Evolutionary conservation across 306 rosid species (phyloP).

Genomic region (Inga oerstediana): DNA sequence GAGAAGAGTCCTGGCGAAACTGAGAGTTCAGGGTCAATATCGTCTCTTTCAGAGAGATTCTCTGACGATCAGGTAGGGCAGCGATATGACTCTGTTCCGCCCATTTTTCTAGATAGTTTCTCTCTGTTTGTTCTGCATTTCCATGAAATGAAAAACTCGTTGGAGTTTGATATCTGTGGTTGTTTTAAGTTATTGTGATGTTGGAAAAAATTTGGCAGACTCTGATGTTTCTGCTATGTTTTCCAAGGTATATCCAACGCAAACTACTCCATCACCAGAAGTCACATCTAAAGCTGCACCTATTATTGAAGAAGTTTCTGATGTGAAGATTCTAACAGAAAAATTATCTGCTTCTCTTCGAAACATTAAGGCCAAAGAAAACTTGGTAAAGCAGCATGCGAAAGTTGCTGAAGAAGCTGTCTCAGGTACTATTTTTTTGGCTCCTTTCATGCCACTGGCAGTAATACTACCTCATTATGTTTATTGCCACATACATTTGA

Average conservation of each 20-base stretch:
- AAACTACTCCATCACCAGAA: slow-evolving; percentile 51
- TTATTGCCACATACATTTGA: not conserved
- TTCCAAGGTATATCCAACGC: slow-evolving; percentile 52
- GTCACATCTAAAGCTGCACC: slow-evolving; percentile 52
- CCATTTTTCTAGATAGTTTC: not conserved
- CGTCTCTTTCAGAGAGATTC: slow-evolving; percentile 68
- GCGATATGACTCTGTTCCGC: not conserved
- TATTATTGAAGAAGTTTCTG: slow-evolving; percentile 38
- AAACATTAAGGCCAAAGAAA: slow-evolving; percentile 58
- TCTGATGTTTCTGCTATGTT: slow-evolving; percentile 28
- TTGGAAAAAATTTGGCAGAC: slow-evolving; percentile 10
- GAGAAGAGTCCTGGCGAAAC: slow-evolving; percentile 70
- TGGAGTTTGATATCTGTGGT: slow-evolving; percentile 18
- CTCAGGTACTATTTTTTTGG: slow-evolving; percentile 50
- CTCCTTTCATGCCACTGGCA: slow-evolving; percentile 23
- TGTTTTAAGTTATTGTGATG: slow-evolving; percentile 20
- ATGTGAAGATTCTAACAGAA: slow-evolving; percentile 48
- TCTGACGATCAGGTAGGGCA: slow-evolving; percentile 61
- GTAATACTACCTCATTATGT: slow-evolving; percentile 17
- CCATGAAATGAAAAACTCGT: not conserved
- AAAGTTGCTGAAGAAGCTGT: slow-evolving; percentile 90
- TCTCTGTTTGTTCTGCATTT: slow-evolving; percentile 6
- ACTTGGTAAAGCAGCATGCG: slow-evolving; percentile 72
- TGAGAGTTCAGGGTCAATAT: slow-evolving; percentile 70
- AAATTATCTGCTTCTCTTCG: slow-evolving; percentile 62